Evolutionary conservation across 805 yeast species (phyloP).

Genomic region (Metschnikowia hibisci): DNA sequence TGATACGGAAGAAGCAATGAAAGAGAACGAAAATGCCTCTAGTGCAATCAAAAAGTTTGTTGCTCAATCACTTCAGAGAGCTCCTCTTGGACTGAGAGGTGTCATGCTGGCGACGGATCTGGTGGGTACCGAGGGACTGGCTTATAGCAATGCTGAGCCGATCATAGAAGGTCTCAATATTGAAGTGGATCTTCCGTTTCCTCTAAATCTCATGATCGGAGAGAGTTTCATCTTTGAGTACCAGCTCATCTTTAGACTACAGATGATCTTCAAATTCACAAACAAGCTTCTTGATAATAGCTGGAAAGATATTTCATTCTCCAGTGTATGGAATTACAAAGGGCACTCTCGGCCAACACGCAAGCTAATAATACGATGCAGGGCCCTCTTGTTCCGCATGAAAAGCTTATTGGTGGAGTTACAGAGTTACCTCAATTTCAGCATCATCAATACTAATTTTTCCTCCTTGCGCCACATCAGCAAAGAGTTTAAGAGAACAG

Average conservation of each 20-base stretch:
- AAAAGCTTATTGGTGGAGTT: slow-evolving; percentile 53
- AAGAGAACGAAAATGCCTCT: slow-evolving; percentile 14
- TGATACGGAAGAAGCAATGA: slow-evolving; percentile 49
- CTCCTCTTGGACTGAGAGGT: slow-evolving; percentile 3
- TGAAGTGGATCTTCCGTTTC: slow-evolving; percentile 74
- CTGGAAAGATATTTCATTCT: slow-evolving; percentile 59
- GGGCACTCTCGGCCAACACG: slow-evolving; percentile 41
- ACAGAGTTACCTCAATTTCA: slow-evolving; percentile 51
- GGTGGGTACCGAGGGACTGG: slow-evolving; percentile 7
- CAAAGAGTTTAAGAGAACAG: slow-evolving; percentile 4
- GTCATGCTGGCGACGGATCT: neutral
- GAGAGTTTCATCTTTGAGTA: slow-evolving; percentile 70
- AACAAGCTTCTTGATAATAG: slow-evolving; percentile 57
- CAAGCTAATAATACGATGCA: slow-evolving; percentile 51
- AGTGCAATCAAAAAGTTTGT: slow-evolving; percentile 15
- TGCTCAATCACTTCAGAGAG: slow-evolving; percentile 14
- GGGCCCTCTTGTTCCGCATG: slow-evolving; percentile 57
- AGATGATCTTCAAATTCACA: slow-evolving; percentile 59
- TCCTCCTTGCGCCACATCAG: slow-evolving; percentile 31
- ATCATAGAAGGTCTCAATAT: slow-evolving; percentile 52
- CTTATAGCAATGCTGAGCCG: slow-evolving; percentile 14
- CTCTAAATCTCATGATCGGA: slow-evolving; percentile 71
- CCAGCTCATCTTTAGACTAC: slow-evolving; percentile 73
- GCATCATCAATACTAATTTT: slow-evolving; percentile 59
- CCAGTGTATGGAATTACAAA: slow-evolving; percentile 61